Conservation (phyloP, 225 moss, liverwort and hornwort species). For the Asterella californica region DNA sequence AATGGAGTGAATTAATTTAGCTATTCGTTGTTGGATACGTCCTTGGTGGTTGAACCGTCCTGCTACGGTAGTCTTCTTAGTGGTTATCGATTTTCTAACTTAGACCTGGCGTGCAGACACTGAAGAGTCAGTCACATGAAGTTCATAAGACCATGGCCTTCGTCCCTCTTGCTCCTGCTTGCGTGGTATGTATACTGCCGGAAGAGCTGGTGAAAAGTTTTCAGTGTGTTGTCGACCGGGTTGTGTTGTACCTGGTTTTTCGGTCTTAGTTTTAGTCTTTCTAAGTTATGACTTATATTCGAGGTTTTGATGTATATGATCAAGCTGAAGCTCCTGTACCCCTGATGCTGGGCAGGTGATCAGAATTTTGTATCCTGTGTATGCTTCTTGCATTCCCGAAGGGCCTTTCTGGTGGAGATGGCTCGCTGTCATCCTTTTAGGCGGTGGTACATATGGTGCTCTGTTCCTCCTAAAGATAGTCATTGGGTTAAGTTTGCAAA, state of each 20-base stretch:
- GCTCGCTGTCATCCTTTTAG: conserved; percentile 54
- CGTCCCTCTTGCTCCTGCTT: conserved; percentile 95
- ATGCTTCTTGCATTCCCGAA: conserved; percentile 66
- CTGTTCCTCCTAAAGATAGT: conserved; percentile 69
- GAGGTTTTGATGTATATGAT: neutral
- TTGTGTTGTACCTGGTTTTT: neutral
- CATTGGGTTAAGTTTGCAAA: conserved; percentile 85
- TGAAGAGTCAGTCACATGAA: conserved; percentile 91
- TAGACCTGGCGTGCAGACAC: conserved; percentile 51
- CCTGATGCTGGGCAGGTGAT: conserved; percentile 58
- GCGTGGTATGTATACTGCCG: conserved; percentile 68
- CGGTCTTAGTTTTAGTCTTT: neutral
- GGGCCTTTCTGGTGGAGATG: conserved; percentile 52
- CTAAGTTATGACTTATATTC: neutral
- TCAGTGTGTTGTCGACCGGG: neutral
- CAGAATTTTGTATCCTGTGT: conserved; percentile 82
- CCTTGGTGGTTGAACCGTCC: neutral
- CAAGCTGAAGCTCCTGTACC: neutral
- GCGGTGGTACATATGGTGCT: conserved; percentile 64
- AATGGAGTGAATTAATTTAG: neutral
- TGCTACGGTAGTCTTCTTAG: neutral
- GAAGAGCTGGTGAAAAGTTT: neutral
- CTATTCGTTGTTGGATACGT: neutral
- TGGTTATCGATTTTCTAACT: neutral
- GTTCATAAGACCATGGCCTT: conserved; percentile 97